Conservation (phyloP, 2,329 filamentous ascomycete species). For the Cercospora sp. region DNA sequence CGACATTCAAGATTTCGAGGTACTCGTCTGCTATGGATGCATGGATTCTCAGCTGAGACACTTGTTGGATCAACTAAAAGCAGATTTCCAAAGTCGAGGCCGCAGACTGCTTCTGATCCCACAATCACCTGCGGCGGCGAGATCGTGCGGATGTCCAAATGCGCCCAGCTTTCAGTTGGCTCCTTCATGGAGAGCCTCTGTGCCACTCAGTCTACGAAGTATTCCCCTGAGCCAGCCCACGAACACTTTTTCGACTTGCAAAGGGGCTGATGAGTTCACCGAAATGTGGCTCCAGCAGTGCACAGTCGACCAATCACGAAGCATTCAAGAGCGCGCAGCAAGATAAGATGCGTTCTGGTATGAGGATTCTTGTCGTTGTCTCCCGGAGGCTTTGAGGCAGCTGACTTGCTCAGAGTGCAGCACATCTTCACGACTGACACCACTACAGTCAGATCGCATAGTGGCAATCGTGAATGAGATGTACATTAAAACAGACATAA, state of each 20-base stretch:
- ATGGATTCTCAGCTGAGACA: background rate
- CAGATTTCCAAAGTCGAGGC: background rate
- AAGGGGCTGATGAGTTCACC: background rate
- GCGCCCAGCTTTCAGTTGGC: background rate
- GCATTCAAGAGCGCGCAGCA: background rate
- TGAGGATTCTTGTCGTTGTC: background rate
- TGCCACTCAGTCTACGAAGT: background rate
- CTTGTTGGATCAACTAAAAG: background rate
- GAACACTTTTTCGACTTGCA: background rate
- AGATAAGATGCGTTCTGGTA: background rate
- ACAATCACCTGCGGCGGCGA: background rate
- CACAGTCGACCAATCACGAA: background rate
- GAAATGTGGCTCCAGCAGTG: background rate
- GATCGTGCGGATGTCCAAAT: background rate
- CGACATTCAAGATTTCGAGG: background rate
- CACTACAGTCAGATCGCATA: background rate
- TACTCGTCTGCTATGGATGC: background rate
- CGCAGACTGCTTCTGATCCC: background rate
- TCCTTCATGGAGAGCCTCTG: background rate
- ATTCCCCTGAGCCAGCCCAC: background rate
- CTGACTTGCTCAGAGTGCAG: background rate
- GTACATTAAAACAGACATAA: background rate
- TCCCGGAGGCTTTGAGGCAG: background rate
- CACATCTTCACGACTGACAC: background rate
- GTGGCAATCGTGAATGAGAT: background rate